phyloP scores from a whole-genome alignment of 306 rosid species.

The Cyamopsis tetragonoloba region DNA sequence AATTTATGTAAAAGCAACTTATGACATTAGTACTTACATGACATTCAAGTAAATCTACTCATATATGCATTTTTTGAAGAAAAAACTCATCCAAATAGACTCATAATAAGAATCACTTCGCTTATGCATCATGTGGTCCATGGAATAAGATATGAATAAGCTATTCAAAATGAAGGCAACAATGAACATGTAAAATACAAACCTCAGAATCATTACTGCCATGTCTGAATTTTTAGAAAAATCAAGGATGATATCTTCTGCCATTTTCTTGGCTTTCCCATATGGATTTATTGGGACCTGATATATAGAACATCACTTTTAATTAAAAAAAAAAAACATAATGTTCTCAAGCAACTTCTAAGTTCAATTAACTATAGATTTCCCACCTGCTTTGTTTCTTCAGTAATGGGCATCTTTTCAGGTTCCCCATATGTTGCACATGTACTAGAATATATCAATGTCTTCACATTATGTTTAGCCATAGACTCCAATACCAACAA shows the following conservation, averaged over 20 bases:
- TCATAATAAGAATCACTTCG: neutral
- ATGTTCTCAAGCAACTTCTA: slow-evolving; percentile 10
- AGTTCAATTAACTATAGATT: neutral
- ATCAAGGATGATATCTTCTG: slow-evolving; percentile 91
- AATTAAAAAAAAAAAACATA: slow-evolving; percentile 7
- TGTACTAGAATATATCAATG: slow-evolving; percentile 89
- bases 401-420: slow-evolving; percentile 92
- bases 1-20: no score
- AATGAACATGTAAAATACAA: slow-evolving; percentile 19
- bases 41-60: no score
- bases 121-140: neutral
- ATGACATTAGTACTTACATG: no score
- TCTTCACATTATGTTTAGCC: slow-evolving; percentile 79
- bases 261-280: slow-evolving; percentile 98
- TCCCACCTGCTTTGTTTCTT: slow-evolving; percentile 76
- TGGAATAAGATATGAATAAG: neutral
- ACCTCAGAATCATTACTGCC: slow-evolving; percentile 97
- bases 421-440: slow-evolving; percentile 99
- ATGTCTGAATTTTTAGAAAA: slow-evolving; percentile 82
- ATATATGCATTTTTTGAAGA: no score
- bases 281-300: slow-evolving; percentile 93
- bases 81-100: no score
- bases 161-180: neutral
- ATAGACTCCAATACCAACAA: slow-evolving; percentile 77
- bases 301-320: slow-evolving; percentile 16